Base-by-base conservation (phyloP, 208 protist genomes). In the Leishmania tarentolae region DNA sequence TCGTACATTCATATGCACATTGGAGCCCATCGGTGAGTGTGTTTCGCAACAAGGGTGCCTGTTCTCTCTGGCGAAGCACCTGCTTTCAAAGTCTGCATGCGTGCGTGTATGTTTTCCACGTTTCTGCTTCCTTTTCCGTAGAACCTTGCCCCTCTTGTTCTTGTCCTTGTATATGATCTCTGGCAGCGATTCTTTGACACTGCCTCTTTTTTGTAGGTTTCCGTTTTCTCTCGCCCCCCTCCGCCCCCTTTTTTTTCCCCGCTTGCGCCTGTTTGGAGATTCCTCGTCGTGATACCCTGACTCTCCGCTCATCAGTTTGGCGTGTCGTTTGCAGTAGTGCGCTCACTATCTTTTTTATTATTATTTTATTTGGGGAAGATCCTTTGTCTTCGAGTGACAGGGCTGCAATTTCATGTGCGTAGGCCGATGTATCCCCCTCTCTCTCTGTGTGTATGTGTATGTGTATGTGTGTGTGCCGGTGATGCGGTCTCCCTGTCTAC, bases 391-490 rank as follows among this genome's bases (percentile, higher is more conserved):
- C 31, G 17, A 7, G 15, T 24, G 9, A 3, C 61, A 68, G 11
- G 61, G 17, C 24, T 52, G 68, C 31, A 52, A 28, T 13, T 35
- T 24, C 42, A 50, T 50, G 68, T 50, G 68, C 44, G 68, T n/a
- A n/a, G n/a, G n/a, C n/a, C n/a, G n/a, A n/a, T n/a, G n/a, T n/a
- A n/a, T n/a, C n/a, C n/a, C n/a, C n/a, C n/a, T n/a, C n/a, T n/a
- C n/a, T n/a, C n/a, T n/a, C n/a, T 50, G 68, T 50, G 68, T 28
- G 68, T 50, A 31, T 50, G 68, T 42, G 42, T 75, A 31, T 75
- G 70, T 75, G 35, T 75, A 3, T 72, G 11, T 72, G 9, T 72
- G 2, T 50, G n/a, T 70, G 3, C 11, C 42, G 37, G 42, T n/a
- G 7, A 61, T 61, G 56, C 24, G 0, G 21, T 31, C 3, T 61